Conservation (phyloP, 441 rosid species). For the Arabidopsis hybrid region DNA sequence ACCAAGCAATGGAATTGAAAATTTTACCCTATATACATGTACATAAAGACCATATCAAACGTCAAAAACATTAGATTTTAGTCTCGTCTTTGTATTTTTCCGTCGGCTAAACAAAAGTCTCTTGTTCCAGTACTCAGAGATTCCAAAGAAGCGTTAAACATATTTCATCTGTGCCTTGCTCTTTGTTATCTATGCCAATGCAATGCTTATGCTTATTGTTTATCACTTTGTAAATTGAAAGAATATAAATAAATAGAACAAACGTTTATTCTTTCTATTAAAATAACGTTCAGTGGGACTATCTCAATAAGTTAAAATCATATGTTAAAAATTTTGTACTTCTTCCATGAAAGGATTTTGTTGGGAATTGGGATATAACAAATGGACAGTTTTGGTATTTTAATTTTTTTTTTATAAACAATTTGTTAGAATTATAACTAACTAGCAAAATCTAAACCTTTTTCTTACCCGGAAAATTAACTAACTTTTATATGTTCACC, state of each 20-base stretch:
- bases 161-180: neutral
- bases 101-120: neutral
- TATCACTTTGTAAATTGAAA: neutral
- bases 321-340: neutral
- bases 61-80: neutral
- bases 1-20: neutral
- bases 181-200: neutral
- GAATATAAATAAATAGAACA: neutral
- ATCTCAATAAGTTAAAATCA: neutral
- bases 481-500: neutral
- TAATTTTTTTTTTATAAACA: neutral
- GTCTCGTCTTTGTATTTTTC: neutral
- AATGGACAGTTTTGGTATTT: neutral
- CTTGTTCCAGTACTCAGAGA: neutral
- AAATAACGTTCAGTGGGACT: too few species aligned
- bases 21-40: slow-evolving; percentile 19
- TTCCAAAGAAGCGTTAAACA: neutral
- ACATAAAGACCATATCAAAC: neutral
- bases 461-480: neutral
- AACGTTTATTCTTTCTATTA: too few species aligned
- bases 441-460: neutral
- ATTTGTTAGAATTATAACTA: neutral
- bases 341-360: neutral
- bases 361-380: neutral
- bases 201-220: too few species aligned